These are phyloP conservation scores for Neurospora tetraspora DNA, from an alignment of 495 filamentous ascomycete genomes.

Conservation along the genomic window DNA sequence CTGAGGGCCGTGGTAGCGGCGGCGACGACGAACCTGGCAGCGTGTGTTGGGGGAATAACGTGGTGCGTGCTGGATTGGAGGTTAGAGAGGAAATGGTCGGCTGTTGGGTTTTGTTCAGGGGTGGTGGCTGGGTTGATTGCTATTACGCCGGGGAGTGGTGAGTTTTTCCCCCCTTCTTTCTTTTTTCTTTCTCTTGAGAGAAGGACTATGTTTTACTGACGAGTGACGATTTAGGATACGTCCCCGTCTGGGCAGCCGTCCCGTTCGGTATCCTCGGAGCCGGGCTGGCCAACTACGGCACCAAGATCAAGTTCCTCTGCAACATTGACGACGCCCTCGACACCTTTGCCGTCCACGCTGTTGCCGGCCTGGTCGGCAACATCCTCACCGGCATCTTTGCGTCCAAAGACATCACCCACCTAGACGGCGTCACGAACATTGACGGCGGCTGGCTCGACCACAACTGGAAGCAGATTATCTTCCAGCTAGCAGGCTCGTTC, in stretches of 20 bases:
- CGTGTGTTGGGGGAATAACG: slow-evolving; percentile 80
- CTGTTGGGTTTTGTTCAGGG: slow-evolving; percentile 92
- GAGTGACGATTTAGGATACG: slow-evolving; percentile 45
- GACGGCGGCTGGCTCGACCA: slow-evolving; percentile 85
- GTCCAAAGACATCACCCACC: slow-evolving; percentile 79
- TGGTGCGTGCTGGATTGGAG: slow-evolving; percentile 93
- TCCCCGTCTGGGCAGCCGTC: slow-evolving; percentile 89
- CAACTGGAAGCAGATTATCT: slow-evolving; percentile 79
- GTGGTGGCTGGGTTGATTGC: slow-evolving; percentile 87
- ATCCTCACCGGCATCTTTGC: slow-evolving; percentile 86
- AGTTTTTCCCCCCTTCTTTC: slow-evolving; percentile 1
- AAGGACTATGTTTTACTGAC: background rate
- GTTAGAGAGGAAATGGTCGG: slow-evolving; percentile 91
- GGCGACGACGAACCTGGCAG: slow-evolving; percentile 58
- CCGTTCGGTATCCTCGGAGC: slow-evolving; percentile 81
- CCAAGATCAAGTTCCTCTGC: slow-evolving; percentile 88
- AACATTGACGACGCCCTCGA: slow-evolving; percentile 84
- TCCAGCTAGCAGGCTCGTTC: slow-evolving; percentile 82
- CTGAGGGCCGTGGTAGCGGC: slow-evolving; percentile 71
- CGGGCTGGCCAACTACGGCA: slow-evolving; percentile 84
- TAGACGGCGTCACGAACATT: slow-evolving; percentile 68
- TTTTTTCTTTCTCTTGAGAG: background rate
- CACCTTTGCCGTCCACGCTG: slow-evolving; percentile 85
- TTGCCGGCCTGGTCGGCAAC: slow-evolving; percentile 86
- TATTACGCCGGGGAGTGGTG: slow-evolving; percentile 78